Conservation (phyloP, 1,139 yeast species). For the Hemisphaericaspora xylanilytica region DNA sequence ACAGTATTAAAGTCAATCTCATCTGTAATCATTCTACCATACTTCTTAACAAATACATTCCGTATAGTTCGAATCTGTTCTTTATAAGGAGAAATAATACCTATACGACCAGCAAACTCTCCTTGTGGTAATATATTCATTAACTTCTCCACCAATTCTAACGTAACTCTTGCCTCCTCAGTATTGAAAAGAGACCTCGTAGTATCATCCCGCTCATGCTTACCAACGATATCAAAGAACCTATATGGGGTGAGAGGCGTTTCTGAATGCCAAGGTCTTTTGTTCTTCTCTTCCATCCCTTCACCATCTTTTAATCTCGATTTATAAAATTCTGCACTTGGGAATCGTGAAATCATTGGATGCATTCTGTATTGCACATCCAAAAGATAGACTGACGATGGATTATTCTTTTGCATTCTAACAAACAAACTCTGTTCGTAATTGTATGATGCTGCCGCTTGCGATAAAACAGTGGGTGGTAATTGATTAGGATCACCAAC, state of each 20-base stretch:
- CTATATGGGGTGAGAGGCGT: constrained; percentile 65
- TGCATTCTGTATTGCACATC: constrained; percentile 99
- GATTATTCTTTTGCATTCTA: constrained; percentile 75
- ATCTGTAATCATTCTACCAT: constrained; percentile 60
- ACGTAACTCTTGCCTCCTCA: constrained; percentile 69
- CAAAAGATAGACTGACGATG: constrained; percentile 64
- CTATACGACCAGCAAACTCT: constrained; percentile 70
- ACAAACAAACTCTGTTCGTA: constrained; percentile 95
- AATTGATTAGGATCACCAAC: constrained; percentile 99
- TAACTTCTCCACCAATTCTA: constrained; percentile 63
- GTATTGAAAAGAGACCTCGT: constrained; percentile 70
- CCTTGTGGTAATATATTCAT: constrained; percentile 49
- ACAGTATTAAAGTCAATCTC: constrained; percentile 90
- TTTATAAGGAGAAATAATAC: constrained; percentile 92
- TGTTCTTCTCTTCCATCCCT: constrained; percentile 56
- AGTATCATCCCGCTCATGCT: constrained; percentile 59
- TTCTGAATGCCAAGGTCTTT: constrained; percentile 71
- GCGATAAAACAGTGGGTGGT: constrained; percentile 97
- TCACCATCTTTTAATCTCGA: constrained; percentile 75
- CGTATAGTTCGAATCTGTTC: constrained; percentile 71
- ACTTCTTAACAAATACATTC: constrained; percentile 52
- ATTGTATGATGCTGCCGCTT: constrained; percentile 71
- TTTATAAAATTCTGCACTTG: constrained; percentile 77
- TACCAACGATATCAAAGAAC: constrained; percentile 69
- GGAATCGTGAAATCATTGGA: constrained; percentile 84